Base-by-base conservation (phyloP, 805 yeast genomes). In the Metschnikowia arizonensis region DNA sequence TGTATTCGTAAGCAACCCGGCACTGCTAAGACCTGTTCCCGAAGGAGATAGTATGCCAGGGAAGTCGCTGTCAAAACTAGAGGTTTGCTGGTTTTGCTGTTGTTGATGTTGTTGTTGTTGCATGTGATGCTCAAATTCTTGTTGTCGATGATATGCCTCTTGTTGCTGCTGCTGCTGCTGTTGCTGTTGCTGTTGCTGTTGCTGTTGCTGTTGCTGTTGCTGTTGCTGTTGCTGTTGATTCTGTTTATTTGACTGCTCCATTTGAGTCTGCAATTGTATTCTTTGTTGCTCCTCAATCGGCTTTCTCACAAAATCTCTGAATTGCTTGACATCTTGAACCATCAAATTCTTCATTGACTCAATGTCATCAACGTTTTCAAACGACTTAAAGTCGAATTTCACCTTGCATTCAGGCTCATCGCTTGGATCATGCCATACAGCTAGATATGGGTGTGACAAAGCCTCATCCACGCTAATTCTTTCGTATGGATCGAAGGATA, bases 381-480 rank as follows among this genome's bases (percentile, higher is more conserved):
- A 90, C 5, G 86, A 73, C 52, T 67, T 69, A 62, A 90, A 90
- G 59, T 90, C 96, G 62, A 90, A 90, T 56, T 85, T 85, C 1
- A 78, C 73, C 37, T 80, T 78, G 62, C 97, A 88, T 40, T 76
- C 82, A 6, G 90, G 90, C 65, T 93, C 98, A 61, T 93, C 98
- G 25, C 78, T 77, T 1, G 64, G 61, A 41, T 69, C 73, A 45
- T 68, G 97, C 90, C 97, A 93, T 26, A 86, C 78, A 38, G 82
- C 74, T 45, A 93, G 67, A 62, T 91, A 93, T 7, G 97, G 96
- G 66, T 93, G 99, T 49, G 73, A 76, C 41, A 93, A 71, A 0
- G 98, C 97, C 55, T 88, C 85, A 47, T 85, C 88, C 3, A 90
- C 98, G 0, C 89, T 81, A 45, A 90, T 84, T 64, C 99, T 77